Conservation (phyloP, 805 yeast genomes). For the Henningerozyma blattae region DNA sequence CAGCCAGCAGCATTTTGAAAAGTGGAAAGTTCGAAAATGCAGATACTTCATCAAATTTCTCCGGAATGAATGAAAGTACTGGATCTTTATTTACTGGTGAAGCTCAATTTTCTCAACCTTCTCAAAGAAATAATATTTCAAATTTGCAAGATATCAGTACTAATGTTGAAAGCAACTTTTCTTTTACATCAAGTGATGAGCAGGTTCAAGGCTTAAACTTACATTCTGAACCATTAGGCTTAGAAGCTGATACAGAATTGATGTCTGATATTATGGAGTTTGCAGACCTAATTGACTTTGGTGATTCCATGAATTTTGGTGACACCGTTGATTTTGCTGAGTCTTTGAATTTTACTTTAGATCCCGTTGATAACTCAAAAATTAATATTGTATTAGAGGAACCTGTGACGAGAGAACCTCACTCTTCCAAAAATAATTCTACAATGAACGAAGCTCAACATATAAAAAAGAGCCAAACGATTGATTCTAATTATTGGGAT, state of each 20-base stretch:
- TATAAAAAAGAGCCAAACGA: too few species aligned
- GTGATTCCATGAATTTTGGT: conserved; percentile 29
- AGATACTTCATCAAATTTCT: conserved; percentile 9
- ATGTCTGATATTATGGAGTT: conserved; percentile 33
- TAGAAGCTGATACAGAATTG: conserved; percentile 23
- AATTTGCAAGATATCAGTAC: too few species aligned
- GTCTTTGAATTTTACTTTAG: too few species aligned
- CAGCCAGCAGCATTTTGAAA: conserved; percentile 27
- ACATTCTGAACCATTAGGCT: conserved; percentile 10
- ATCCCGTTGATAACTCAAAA: too few species aligned
- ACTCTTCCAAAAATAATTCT: too few species aligned
- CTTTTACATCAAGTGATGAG: conserved; percentile 20
- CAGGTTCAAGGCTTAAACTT: conserved; percentile 14
- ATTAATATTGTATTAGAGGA: too few species aligned
- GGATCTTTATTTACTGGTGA: neutral
- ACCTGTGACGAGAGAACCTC: too few species aligned
- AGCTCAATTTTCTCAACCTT: neutral
- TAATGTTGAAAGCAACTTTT: conserved; percentile 7
- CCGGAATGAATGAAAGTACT: neutral
- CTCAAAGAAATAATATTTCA: neutral
- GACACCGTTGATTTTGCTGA: conserved; percentile 14
- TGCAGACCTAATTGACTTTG: conserved; percentile 35
- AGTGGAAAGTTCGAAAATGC: conserved; percentile 22
- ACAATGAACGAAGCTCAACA: too few species aligned
- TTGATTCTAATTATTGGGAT: too few species aligned